A percentile compares a stretch with the other conserved stretches of the same genome.
Evolutionary conservation across 169 alveolate genomes (phyloP).

Genomic region (Babesia caballi): DNA sequence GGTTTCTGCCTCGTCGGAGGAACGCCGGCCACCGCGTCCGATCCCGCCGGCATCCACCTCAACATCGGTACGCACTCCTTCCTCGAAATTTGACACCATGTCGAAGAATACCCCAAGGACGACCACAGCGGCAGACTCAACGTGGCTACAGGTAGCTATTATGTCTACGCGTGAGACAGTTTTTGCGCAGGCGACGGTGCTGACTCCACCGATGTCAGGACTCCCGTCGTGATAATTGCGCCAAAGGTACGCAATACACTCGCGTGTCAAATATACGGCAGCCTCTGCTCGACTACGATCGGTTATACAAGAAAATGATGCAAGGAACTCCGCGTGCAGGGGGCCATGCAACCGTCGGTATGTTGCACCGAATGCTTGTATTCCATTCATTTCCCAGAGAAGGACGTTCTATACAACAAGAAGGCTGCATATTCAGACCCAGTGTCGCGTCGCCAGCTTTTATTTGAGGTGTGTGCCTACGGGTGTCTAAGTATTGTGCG

Average conservation of each 20-base stretch:
- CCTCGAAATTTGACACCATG: neutral
- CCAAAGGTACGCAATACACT: slow-evolving; percentile 41
- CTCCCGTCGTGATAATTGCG: slow-evolving; percentile 65
- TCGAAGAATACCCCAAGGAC: slow-evolving; percentile 54
- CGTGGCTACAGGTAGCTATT: slow-evolving; percentile 47
- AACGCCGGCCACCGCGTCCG: neutral
- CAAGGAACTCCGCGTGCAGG: slow-evolving; percentile 2
- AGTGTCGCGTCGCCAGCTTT: slow-evolving; percentile 46
- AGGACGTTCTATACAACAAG: slow-evolving; percentile 42
- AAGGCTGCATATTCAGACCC: slow-evolving; percentile 55
- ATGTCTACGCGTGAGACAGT: neutral
- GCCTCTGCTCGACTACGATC: slow-evolving; percentile 63
- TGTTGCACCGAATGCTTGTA: neutral
- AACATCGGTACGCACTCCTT: slow-evolving; percentile 38
- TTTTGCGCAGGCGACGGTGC: slow-evolving; percentile 6
- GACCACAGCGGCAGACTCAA: slow-evolving; percentile 14
- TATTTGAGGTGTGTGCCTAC: slow-evolving; percentile 27
- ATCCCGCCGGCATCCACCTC: slow-evolving; percentile 38
- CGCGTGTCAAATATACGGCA: neutral
- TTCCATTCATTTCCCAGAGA: slow-evolving; percentile 16
- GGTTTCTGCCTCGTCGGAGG: neutral
- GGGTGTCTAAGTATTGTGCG: neutral
- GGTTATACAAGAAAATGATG: slow-evolving; percentile 67
- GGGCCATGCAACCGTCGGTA: neutral
- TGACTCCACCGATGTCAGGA: slow-evolving; percentile 27